Percentiles rank a stretch among this genome's conserved stretches.
phyloP scores from a whole-genome alignment of 106 monocot genomes.

The Vanilla planifolia region DNA sequence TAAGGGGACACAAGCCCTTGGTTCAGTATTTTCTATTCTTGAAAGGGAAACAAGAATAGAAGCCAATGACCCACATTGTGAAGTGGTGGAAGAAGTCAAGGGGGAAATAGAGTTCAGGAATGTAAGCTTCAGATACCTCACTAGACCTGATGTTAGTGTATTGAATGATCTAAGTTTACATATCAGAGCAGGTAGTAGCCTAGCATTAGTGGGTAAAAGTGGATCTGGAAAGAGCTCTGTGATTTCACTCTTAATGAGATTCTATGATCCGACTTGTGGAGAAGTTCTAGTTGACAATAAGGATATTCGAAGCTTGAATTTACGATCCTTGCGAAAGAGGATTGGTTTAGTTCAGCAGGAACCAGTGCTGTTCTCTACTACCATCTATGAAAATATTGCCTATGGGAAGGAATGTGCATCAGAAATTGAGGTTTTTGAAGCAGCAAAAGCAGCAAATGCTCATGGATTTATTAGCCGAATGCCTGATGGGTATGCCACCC shows the following conservation, averaged over 20 bases:
- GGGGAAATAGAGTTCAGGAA: constrained; percentile 28
- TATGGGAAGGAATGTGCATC: constrained; percentile 12
- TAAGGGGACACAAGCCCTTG: constrained; percentile 27
- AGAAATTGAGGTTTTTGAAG: constrained; percentile 14
- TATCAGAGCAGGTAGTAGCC: constrained; percentile 13
- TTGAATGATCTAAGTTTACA: constrained; percentile 17
- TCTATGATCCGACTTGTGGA: constrained; percentile 22
- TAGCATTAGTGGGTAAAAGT: constrained; percentile 23
- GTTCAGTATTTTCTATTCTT: constrained; percentile 25
- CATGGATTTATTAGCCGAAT: constrained; percentile 20
- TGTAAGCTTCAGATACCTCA: constrained; percentile 22
- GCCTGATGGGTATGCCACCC: constrained; percentile 23
- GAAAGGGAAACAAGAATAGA: constrained; percentile 24
- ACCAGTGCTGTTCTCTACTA: constrained; percentile 21
- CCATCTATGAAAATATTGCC: constrained; percentile 23
- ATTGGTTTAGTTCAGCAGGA: constrained; percentile 29
- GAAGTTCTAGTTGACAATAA: constrained; percentile 13
- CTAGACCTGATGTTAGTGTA: constrained; percentile 15
- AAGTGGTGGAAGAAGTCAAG: constrained; percentile 14
- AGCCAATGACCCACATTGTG: constrained; percentile 21
- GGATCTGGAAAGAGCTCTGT: constrained; percentile 31
- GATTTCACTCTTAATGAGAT: constrained; percentile 32
- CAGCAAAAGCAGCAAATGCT: constrained; percentile 24
- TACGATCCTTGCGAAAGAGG: constrained; percentile 19
- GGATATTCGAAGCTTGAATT: constrained; percentile 21